Base-by-base conservation (phyloP, 306 rosid species). In the Vigna radiata region DNA sequence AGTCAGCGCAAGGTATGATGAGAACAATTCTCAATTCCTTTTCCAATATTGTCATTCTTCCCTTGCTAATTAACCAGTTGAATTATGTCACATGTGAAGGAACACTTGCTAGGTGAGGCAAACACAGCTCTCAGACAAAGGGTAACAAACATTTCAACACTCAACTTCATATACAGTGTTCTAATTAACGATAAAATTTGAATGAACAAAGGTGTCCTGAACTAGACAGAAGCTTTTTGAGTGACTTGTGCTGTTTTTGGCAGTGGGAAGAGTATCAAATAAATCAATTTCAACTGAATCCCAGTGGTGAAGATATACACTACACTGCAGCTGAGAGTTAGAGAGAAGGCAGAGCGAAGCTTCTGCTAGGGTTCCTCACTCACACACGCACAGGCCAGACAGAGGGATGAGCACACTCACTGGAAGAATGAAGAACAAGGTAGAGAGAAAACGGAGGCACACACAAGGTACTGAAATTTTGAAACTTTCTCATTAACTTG, bases 261-360 rank as follows among this genome's bases (percentile, higher is more conserved):
- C 94, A 96, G 97, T 75, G 92, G 79, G 99, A 92, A 37, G 97
- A 94, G 59, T 96, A 89, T 77, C 91, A 95, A 75, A 70, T 94
- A 54, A 88, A 80, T 67, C 68, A 84, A 63, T 91, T 92, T 29
- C 97, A 92, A 53, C 80, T 95, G 85, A 86, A 92, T 85, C 86
- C 72, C 1, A 44, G 80, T 80, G 91, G 75, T 56, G 92, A 92
- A 18, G 94, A 96, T 1, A 79, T 86, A n/a, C n/a, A n/a, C n/a
- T n/a, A n/a, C n/a, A n/a, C n/a, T n/a, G n/a, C n/a, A n/a, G n/a
- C n/a, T n/a, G n/a, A n/a, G n/a, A n/a, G n/a, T n/a, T n/a, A n/a
- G n/a, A n/a, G n/a, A n/a, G n/a, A n/a, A n/a, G n/a, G n/a, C n/a
- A n/a, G n/a, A n/a, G n/a, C n/a, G n/a, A n/a, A n/a, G n/a, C n/a